These are phyloP conservation scores for Fusarium nisikadoi DNA, from an alignment of 2,329 filamentous ascomycete species.

Conservation along the genomic window DNA sequence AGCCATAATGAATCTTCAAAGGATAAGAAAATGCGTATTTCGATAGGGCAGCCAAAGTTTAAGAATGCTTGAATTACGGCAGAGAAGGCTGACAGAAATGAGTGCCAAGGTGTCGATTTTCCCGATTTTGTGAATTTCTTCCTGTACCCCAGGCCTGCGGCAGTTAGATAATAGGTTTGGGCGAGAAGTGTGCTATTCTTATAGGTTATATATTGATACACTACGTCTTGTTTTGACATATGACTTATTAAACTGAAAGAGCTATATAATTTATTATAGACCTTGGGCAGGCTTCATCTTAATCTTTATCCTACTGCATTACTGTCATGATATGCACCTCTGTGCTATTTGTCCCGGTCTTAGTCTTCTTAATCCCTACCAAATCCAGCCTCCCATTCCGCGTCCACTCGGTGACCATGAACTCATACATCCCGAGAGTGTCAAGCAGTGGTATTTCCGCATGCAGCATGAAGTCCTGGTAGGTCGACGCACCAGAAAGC, in stretches of 20 bases:
- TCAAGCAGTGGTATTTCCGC: not conserved
- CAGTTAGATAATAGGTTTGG: not conserved
- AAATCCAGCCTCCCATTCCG: not conserved
- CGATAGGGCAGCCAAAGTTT: too few relatives aligned
- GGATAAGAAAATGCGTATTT: too few relatives aligned
- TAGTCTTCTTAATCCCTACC: not conserved
- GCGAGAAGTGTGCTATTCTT: too few relatives aligned
- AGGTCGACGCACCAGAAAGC: not conserved
- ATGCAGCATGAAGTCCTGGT: not conserved
- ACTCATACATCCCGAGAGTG: not conserved
- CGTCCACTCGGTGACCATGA: not conserved
- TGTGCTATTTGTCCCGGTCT: not conserved
- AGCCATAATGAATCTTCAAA: too few relatives aligned
- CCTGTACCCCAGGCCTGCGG: rapidly evolving
- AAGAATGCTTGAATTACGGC: not conserved
- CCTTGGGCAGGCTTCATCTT: not conserved
- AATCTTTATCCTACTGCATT: not conserved
- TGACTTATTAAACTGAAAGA: too few relatives aligned
- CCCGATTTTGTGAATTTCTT: not conserved
- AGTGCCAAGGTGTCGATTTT: not conserved
- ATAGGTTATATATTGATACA: too few relatives aligned
- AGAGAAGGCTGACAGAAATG: not conserved
- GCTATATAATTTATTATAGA: too few relatives aligned
- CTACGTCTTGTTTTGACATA: too few relatives aligned
- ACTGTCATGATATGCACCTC: not conserved